A percentile compares a stretch with the other conserved stretches of the same genome.
Conservation (phyloP, 2,329 filamentous ascomycete species). For the Calonectria pauciramosa region DNA sequence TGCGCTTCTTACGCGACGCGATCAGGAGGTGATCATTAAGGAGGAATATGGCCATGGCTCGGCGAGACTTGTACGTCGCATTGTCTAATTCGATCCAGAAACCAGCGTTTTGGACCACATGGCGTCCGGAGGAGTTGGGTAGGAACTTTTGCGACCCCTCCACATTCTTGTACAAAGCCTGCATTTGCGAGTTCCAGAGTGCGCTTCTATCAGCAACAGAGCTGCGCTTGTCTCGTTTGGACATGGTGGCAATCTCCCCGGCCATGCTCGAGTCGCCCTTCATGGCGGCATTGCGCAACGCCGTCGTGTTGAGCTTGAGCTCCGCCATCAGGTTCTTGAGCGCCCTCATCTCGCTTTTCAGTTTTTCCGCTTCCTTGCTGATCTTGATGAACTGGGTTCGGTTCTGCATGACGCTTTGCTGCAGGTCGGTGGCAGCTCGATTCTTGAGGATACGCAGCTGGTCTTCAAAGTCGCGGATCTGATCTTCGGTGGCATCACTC, state of each 20-base stretch:
- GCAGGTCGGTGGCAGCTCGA: slow-evolving; percentile 85
- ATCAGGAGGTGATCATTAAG: slow-evolving; percentile 95
- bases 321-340: slow-evolving; percentile 93
- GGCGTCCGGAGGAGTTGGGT: slow-evolving; percentile 89
- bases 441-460: slow-evolving; percentile 82
- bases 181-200: slow-evolving; percentile 78
- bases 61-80: slow-evolving; percentile 93
- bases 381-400: slow-evolving; percentile 99
- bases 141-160: slow-evolving; percentile 98
- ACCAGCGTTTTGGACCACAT: slow-evolving; percentile 92
- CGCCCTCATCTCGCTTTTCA: slow-evolving; percentile 95
- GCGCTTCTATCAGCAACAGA: slow-evolving; percentile 82
- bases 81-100: slow-evolving; percentile 97
- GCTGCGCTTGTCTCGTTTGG: slow-evolving; percentile 85
- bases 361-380: slow-evolving; percentile 97
- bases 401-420: slow-evolving; percentile 97
- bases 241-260: slow-evolving; percentile 64
- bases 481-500: slow-evolving; percentile 87
- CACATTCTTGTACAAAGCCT: slow-evolving; percentile 93
- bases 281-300: slow-evolving; percentile 71
- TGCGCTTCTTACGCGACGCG: slow-evolving; percentile 93
- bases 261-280: slow-evolving; percentile 63
- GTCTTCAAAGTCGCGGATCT: slow-evolving; percentile 86
- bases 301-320: slow-evolving; percentile 82
- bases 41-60: slow-evolving; percentile 91